A percentile compares a stretch with the other conserved stretches of the same genome.
Conservation (phyloP, 2,329 filamentous ascomycete genomes). For the Epichloe scottii region DNA sequence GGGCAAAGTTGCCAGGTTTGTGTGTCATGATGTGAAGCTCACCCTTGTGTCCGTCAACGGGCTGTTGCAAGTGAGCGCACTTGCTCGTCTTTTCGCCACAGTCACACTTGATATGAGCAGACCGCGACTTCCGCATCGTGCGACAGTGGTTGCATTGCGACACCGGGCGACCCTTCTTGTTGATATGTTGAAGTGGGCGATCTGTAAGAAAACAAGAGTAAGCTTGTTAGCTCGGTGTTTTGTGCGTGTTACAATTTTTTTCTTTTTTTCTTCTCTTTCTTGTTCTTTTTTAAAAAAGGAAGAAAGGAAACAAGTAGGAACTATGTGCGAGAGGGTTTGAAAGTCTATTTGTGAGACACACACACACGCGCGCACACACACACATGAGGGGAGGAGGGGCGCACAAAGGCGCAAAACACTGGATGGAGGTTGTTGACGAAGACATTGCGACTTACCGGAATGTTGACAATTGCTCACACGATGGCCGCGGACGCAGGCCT, state of each 20-base stretch:
- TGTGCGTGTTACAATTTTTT: background rate
- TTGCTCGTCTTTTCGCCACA: slow-evolving; percentile 84
- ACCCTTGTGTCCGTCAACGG: slow-evolving; percentile 47
- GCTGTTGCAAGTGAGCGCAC: slow-evolving; percentile 47
- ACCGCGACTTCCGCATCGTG: slow-evolving; percentile 86
- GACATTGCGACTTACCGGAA: slow-evolving; percentile 53
- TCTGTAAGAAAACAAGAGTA: slow-evolving; percentile 38
- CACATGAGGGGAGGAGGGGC: background rate
- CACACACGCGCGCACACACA: background rate
- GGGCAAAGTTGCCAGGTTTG: background rate
- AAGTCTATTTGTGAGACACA: background rate
- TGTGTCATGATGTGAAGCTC: slow-evolving; percentile 19
- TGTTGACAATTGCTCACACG: slow-evolving; percentile 98
- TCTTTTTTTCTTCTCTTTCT: no score
- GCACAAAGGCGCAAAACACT: background rate
- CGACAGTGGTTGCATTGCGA: slow-evolving; percentile 98
- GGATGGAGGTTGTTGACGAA: background rate
- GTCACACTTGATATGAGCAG: slow-evolving; percentile 91
- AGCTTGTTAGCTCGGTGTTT: background rate
- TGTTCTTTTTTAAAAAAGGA: background rate
- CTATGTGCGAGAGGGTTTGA: background rate
- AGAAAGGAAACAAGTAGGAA: background rate
- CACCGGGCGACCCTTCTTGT: slow-evolving; percentile 93
- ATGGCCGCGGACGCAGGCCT: slow-evolving; percentile 95
- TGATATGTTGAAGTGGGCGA: slow-evolving; percentile 84